Conservation (phyloP, 139 green algal genomes). For the Asterochloris sp. region DNA sequence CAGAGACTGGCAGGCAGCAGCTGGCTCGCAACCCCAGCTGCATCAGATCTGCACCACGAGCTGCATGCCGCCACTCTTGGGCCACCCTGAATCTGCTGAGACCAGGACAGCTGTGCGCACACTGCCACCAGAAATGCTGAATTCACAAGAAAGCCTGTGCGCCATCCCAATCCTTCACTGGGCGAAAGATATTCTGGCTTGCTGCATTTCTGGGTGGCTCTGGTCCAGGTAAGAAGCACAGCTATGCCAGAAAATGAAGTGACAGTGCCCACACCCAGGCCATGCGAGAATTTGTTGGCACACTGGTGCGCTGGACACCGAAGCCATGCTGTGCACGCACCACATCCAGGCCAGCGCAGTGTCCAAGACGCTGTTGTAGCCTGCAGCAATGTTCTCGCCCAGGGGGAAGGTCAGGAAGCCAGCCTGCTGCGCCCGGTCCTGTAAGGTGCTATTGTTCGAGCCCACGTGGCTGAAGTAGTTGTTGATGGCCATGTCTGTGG, state of each 20-base stretch:
- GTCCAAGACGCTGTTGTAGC: slow-evolving; percentile 17
- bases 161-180: too few relatives aligned
- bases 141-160: too few relatives aligned
- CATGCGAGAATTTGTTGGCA: background rate
- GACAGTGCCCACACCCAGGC: background rate
- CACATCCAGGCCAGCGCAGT: slow-evolving; percentile 33
- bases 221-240: too few relatives aligned
- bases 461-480: slow-evolving; percentile 26
- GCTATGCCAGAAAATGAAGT: background rate
- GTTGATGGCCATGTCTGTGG: slow-evolving; percentile 22
- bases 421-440: slow-evolving; percentile 5
- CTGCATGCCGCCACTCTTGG: too few relatives aligned
- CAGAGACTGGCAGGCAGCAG: too few relatives aligned
- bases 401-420: slow-evolving; percentile 26
- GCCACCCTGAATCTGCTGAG: too few relatives aligned
- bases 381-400: slow-evolving; percentile 34
- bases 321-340: slow-evolving; percentile 6
- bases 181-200: too few relatives aligned
- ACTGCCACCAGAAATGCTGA: too few relatives aligned
- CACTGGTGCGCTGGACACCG: background rate
- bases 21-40: too few relatives aligned
- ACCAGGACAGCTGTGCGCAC: too few relatives aligned
- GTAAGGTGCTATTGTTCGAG: slow-evolving; percentile 3
- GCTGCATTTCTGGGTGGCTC: too few relatives aligned
- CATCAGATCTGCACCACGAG: too few relatives aligned